Conservation (phyloP, 1,284 basidiomycete genomes). For the Marasmius sp. region DNA sequence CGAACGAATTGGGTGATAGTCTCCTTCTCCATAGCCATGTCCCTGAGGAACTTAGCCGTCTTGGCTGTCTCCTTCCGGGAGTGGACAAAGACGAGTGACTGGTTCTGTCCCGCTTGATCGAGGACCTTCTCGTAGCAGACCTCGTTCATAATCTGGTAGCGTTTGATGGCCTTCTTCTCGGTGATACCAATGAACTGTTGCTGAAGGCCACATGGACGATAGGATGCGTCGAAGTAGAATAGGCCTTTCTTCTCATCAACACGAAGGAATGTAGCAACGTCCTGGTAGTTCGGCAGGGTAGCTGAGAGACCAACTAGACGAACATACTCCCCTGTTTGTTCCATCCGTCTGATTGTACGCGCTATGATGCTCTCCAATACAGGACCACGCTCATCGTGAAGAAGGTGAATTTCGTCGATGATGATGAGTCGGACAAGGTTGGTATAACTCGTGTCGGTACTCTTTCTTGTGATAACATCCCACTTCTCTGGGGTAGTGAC, state of each 20-base stretch:
- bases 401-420: conserved; percentile 96
- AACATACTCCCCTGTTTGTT: conserved; percentile 91
- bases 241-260: conserved; percentile 92
- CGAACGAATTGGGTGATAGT: conserved; percentile 95
- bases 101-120: conserved; percentile 89
- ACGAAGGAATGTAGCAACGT: conserved; percentile 97
- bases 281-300: conserved; percentile 96
- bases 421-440: conserved; percentile 97
- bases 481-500: conserved; percentile 99
- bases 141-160: conserved; percentile 98
- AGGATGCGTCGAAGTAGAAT: conserved; percentile 96
- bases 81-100: conserved; percentile 95
- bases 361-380: conserved; percentile 94
- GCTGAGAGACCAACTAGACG: conserved; percentile 95
- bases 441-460: conserved; percentile 95
- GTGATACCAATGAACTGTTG: conserved; percentile 98
- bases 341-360: conserved; percentile 91
- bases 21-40: conserved; percentile 95
- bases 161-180: conserved; percentile 99
- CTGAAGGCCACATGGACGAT: conserved; percentile 92
- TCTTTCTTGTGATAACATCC: conserved; percentile 99
- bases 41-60: conserved; percentile 93
- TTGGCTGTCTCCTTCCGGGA: conserved; percentile 98
- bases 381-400: conserved; percentile 98
- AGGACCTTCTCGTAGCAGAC: conserved; percentile 99